A percentile compares a stretch with the other conserved stretches of the same genome.
Evolutionary conservation across 2,329 filamentous ascomycete genomes (phyloP).

Genomic region (Ceratocystiopsis sp.): DNA sequence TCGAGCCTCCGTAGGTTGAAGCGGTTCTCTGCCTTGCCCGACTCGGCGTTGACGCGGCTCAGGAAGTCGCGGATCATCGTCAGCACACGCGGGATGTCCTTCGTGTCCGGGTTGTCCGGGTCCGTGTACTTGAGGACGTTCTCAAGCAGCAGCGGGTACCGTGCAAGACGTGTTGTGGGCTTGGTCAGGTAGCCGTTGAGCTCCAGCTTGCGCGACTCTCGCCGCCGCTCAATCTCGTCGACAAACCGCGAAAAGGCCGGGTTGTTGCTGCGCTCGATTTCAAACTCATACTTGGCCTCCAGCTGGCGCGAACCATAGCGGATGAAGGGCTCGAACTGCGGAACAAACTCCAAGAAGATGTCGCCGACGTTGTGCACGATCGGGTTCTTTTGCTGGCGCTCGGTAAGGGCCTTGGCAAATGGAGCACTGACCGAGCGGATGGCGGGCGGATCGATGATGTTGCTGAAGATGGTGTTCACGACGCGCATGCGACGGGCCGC

Average conservation of each 20-base stretch:
- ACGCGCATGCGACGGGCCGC: conserved; percentile 76
- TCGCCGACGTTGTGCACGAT: conserved; percentile 84
- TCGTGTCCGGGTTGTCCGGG: conserved; percentile 73
- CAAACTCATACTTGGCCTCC: conserved; percentile 94
- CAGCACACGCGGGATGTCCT: conserved; percentile 82
- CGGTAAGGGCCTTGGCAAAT: conserved; percentile 75
- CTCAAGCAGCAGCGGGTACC: conserved; percentile 83
- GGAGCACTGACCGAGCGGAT: conserved; percentile 83
- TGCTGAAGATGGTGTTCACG: conserved; percentile 87
- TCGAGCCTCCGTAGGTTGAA: conserved; percentile 91
- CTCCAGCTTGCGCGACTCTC: conserved; percentile 92
- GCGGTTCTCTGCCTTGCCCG: conserved; percentile 91
- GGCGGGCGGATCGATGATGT: conserved; percentile 66
- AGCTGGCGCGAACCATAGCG: conserved; percentile 90
- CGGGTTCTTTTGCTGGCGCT: conserved; percentile 75
- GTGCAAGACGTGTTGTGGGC: conserved; percentile 82
- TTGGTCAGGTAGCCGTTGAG: conserved; percentile 96
- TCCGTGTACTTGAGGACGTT: conserved; percentile 85
- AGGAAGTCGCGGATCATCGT: conserved; percentile 74
- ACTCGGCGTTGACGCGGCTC: conserved; percentile 80
- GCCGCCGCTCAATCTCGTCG: conserved; percentile 87
- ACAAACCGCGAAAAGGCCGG: conserved; percentile 77
- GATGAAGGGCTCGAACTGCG: conserved; percentile 90
- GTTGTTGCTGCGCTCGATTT: conserved; percentile 83
- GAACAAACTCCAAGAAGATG: conserved; percentile 83